phyloP scores from a whole-genome alignment of 352 stramenopile species.

The Phytophthora hybrid region DNA sequence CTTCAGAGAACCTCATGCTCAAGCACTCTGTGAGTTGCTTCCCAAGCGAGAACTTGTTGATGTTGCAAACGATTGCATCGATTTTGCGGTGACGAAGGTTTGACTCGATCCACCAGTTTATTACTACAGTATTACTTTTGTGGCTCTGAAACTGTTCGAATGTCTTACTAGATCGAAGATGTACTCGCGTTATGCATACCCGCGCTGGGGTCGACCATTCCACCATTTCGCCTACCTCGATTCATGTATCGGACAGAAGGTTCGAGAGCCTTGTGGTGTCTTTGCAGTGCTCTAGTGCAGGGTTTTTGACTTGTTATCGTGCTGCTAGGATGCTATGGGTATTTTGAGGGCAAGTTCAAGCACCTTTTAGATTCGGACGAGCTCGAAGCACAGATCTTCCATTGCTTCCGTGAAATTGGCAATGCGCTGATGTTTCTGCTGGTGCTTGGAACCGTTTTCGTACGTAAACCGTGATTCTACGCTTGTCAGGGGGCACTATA shows the following conservation, averaged over 20 bases:
- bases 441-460: slow-evolving; percentile 46
- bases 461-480: slow-evolving; percentile 24
- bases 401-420: slow-evolving; percentile 81
- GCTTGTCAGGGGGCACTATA: background rate
- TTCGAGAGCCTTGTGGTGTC: slow-evolving; percentile 3
- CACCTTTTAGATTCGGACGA: slow-evolving; percentile 82
- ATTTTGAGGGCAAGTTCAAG: slow-evolving; percentile 87
- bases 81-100: slow-evolving; percentile 55
- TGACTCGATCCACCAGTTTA: background rate
- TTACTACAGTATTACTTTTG: background rate
- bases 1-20: slow-evolving; percentile 32
- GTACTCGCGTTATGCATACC: slow-evolving; percentile 76
- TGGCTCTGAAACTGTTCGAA: background rate
- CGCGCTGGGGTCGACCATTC: slow-evolving; percentile 75
- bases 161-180: slow-evolving; percentile 62
- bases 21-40: slow-evolving; percentile 41
- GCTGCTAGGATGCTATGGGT: slow-evolving; percentile 67
- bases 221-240: slow-evolving; percentile 74
- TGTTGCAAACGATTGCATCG: slow-evolving; percentile 41
- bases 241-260: slow-evolving; percentile 75
- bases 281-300: background rate
- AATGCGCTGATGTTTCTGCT: slow-evolving; percentile 77
- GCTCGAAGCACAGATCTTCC: slow-evolving; percentile 85
- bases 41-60: slow-evolving; percentile 39
- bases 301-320: background rate